Conservation (phyloP, 306 rosid genomes). For the Vigna reflexopilosa region DNA sequence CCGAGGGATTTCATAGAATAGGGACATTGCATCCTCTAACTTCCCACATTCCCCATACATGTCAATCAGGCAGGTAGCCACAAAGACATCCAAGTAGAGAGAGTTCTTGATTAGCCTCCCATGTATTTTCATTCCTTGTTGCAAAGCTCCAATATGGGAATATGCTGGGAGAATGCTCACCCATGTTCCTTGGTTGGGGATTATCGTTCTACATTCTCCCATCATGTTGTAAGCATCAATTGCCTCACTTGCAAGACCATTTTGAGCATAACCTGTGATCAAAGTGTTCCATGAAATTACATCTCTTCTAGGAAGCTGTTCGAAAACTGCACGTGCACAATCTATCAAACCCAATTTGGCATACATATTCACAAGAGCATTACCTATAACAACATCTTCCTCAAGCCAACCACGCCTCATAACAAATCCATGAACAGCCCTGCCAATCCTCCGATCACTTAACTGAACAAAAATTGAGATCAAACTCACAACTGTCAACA, state of each 20-base stretch:
- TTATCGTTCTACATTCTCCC: conserved; percentile 42
- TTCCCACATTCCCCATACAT: conserved; percentile 56
- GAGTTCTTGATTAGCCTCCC: conserved; percentile 50
- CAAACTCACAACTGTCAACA: conserved; percentile 55
- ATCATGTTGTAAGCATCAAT: conserved; percentile 50
- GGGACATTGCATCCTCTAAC: conserved; percentile 51
- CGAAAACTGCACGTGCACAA: conserved; percentile 46
- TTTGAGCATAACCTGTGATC: conserved; percentile 56
- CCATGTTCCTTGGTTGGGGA: conserved; percentile 62
- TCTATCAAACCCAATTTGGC: conserved; percentile 53
- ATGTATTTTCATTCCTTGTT: conserved; percentile 58
- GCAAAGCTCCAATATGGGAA: conserved; percentile 61
- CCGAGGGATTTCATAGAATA: conserved; percentile 52
- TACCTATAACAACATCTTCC: conserved; percentile 48
- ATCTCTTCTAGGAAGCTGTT: conserved; percentile 51
- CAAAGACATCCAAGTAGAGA: conserved; percentile 54
- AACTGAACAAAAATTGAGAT: conserved; percentile 56
- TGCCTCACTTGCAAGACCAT: conserved; percentile 62
- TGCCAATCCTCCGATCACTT: conserved; percentile 45
- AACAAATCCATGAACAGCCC: conserved; percentile 53
- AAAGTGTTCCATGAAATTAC: conserved; percentile 59
- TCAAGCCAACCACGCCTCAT: conserved; percentile 46
- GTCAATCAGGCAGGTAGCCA: conserved; percentile 58
- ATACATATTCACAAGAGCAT: conserved; percentile 49
- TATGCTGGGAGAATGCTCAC: conserved; percentile 65